Conservation (phyloP, 352 stramenopile genomes). For the Blastocystis sp. region DNA sequence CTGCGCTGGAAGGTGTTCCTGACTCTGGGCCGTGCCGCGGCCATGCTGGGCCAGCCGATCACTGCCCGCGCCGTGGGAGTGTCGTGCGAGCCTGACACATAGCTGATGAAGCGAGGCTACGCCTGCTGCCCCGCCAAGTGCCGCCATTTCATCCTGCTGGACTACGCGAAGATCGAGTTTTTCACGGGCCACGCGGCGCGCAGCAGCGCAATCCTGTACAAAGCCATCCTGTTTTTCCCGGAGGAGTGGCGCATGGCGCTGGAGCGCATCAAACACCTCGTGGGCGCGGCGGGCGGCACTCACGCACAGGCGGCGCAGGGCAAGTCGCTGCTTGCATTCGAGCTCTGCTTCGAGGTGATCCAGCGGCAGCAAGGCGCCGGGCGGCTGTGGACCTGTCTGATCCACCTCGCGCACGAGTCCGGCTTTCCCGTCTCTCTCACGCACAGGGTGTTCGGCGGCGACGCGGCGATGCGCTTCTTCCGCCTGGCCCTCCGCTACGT, state of each 20-base stretch:
- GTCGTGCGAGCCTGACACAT: neutral
- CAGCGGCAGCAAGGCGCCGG: slow-evolving; percentile 5
- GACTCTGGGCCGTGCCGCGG: neutral
- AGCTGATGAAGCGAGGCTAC: slow-evolving; percentile 47
- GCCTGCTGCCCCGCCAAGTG: neutral
- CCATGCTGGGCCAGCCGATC: neutral
- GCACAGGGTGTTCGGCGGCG: slow-evolving; percentile 73
- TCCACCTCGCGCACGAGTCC: slow-evolving; percentile 40
- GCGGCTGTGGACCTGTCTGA: slow-evolving; percentile 24
- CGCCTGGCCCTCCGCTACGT: slow-evolving; percentile 79
- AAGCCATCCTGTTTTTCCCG: slow-evolving; percentile 1
- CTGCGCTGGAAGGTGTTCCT: slow-evolving; percentile 25
- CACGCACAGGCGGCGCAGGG: neutral
- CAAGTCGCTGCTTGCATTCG: neutral
- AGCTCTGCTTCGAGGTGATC: neutral
- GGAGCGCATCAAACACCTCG: slow-evolving; percentile 11
- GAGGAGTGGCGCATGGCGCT: slow-evolving; percentile 46
- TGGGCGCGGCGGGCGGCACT: neutral
- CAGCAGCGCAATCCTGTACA: slow-evolving; percentile 1
- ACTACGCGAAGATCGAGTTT: slow-evolving; percentile 24
- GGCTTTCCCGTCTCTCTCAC: neutral
- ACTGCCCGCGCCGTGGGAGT: neutral
- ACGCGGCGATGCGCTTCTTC: slow-evolving; percentile 74
- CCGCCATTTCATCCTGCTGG: slow-evolving; percentile 3
- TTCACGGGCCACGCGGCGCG: neutral